Evolutionary conservation across 1,284 basidiomycete species (phyloP).

Genomic region (Ceratobasidium sp.): DNA sequence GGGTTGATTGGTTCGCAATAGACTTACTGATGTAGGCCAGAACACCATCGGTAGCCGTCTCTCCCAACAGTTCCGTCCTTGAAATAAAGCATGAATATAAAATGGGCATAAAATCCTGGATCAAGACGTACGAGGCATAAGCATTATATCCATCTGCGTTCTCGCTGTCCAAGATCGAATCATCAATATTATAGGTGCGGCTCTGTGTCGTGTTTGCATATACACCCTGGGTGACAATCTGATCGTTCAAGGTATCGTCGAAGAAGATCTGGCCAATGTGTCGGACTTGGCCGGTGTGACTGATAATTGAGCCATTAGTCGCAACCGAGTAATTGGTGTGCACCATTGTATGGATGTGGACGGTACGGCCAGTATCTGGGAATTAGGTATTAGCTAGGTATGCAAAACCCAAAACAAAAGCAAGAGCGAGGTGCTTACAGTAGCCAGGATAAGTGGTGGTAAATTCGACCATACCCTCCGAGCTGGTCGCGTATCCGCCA

Average conservation of each 20-base stretch:
- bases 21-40: conserved; percentile 41
- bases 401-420: neutral
- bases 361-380: conserved; percentile 62
- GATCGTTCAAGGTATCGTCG: conserved; percentile 66
- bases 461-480: conserved; percentile 73
- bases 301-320: conserved; percentile 56
- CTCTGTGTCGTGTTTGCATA: conserved; percentile 52
- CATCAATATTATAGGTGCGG: conserved; percentile 52
- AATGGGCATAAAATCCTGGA: neutral
- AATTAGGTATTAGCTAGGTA: conserved; percentile 33
- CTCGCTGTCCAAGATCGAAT: conserved; percentile 51
- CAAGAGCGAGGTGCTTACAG: too few relatives aligned
- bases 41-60: conserved; percentile 23
- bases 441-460: conserved; percentile 69
- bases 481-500: conserved; percentile 74
- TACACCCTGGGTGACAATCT: conserved; percentile 52
- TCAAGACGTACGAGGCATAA: conserved; percentile 34
- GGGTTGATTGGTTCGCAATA: too few relatives aligned
- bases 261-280: conserved; percentile 77
- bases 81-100: neutral
- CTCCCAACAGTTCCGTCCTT: conserved; percentile 24
- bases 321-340: conserved; percentile 52
- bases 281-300: conserved; percentile 59
- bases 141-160: conserved; percentile 53
- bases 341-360: conserved; percentile 56